Evolutionary conservation across 2,329 filamentous ascomycete species (phyloP).

Genomic region (Talaromyces rugulosus): DNA sequence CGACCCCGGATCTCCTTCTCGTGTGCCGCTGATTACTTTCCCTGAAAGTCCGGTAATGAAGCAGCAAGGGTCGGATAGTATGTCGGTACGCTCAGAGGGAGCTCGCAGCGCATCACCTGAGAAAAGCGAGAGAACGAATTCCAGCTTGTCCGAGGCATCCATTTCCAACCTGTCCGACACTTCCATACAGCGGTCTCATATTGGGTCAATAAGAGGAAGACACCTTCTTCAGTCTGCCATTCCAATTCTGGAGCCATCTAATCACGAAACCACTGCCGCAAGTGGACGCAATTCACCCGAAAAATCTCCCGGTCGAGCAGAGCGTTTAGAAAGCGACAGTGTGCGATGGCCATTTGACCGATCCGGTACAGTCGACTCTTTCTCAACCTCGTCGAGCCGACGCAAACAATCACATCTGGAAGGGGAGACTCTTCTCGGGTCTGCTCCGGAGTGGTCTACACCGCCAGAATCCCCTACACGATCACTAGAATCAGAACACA

Average conservation of each 20-base stretch:
- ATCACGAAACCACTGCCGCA: constrained; percentile 16
- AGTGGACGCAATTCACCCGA: constrained; percentile 25
- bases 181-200: constrained; percentile 14
- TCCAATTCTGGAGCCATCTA: constrained; percentile 18
- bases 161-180: constrained; percentile 39
- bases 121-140: constrained; percentile 53
- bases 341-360: constrained; percentile 28
- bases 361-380: constrained; percentile 46
- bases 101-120: constrained; percentile 43
- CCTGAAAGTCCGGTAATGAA: constrained; percentile 5
- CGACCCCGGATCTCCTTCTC: constrained; percentile 19
- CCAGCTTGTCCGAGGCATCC: constrained; percentile 53
- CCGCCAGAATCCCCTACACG: constrained; percentile 20
- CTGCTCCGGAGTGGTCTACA: constrained; percentile 27
- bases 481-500: constrained; percentile 6
- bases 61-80: constrained; percentile 4
- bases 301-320: constrained; percentile 19
- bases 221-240: constrained; percentile 17
- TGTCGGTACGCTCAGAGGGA: constrained; percentile 17
- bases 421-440: constrained; percentile 49
- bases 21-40: constrained; percentile 13
- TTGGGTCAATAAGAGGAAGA: constrained; percentile 35
- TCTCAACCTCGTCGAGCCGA: constrained; percentile 48
- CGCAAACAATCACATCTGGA: constrained; percentile 49
- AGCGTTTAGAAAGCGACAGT: constrained; percentile 20